Base-by-base conservation (phyloP, 495 filamentous ascomycete genomes). In the Aspergillus ostianus region DNA sequence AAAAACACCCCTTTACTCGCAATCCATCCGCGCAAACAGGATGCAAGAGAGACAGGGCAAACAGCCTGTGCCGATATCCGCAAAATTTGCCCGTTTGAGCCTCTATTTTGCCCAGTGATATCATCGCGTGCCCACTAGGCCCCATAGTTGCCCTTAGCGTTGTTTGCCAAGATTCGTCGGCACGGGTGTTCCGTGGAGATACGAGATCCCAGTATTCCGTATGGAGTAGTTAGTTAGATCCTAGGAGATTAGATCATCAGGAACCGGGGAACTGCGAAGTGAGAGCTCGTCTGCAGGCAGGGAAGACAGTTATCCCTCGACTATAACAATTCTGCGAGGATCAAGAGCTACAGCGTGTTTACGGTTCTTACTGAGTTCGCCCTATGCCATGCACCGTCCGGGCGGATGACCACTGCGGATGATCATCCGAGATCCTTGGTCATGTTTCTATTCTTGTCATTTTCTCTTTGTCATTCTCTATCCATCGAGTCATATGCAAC, bases 81-180 rank as follows among this genome's bases (percentile, higher is more conserved):
- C 29, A 36, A 53, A 18, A 41, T 7, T 41, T 20, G n/a, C 32
- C 57, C 50, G 53, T 44, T 59, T 59, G 57, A 47, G 57, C 41
- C 50, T 58, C 48, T 51, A 10, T 1, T 46, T 19, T 21, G 44
- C 49, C 57, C 49, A 32, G 47, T 59, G 36, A 59, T 44, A 53
- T 59, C 57, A 59, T 48, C 15, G 36, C 36, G 13, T 41, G 30
- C 10, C 30, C 30, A 32, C 30, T 32, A 32, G 10, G 10, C 8
- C 30, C 23, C 4, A 4, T 26, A 26, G 23, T 26, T 26, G 23
- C 23, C 23, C 30, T 32, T 32, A 7, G 30, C 23, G 23, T 47
- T n/a, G 9, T 19, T 32, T 27, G 51, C 51, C 51, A 27, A 15
- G 51, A 19, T 5, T 29, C 36, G n/a, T 47, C 57, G 57, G 57